Percentiles rank a stretch among this genome's conserved stretches.
Conservation (phyloP, 2,329 filamentous ascomycete genomes). For the Chalara sp. region DNA sequence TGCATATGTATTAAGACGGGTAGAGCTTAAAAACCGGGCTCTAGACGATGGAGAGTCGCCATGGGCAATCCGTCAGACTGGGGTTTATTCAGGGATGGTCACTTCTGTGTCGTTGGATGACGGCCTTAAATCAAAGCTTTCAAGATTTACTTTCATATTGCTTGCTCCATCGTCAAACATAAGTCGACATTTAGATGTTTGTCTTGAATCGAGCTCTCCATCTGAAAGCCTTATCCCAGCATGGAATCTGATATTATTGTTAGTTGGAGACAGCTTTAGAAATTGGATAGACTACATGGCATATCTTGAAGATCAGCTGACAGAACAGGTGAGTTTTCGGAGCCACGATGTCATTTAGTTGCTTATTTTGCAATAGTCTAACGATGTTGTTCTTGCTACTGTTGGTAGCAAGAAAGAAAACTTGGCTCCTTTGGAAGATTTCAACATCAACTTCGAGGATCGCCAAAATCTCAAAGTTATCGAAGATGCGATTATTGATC, state of each 20-base stretch:
- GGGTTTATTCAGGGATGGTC: conserved; percentile 26
- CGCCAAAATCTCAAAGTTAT: conserved; percentile 16
- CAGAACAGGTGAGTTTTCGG: conserved; percentile 2
- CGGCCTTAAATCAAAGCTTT: neutral
- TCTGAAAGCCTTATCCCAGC: neutral
- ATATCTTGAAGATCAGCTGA: conserved; percentile 9
- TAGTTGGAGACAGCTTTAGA: conserved; percentile 12
- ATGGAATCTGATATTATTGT: conserved; percentile 12
- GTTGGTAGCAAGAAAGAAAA: conserved; percentile 9
- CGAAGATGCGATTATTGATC: conserved; percentile 16
- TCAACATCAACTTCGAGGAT: conserved; percentile 13
- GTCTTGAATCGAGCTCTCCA: neutral
- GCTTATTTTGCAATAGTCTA: conserved; percentile 1
- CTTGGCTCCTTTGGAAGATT: conserved; percentile 9
- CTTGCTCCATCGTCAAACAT: conserved; percentile 9
- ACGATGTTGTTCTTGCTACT: conserved; percentile 4
- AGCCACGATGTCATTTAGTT: no score
- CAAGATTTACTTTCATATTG: conserved; percentile 9
- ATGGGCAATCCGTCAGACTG: conserved; percentile 33
- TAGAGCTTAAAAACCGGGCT: conserved; percentile 10
- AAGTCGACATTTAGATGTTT: conserved; percentile 1
- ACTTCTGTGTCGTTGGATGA: neutral
- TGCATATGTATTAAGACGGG: conserved; percentile 13
- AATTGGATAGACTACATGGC: conserved; percentile 17
- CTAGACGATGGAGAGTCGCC: conserved; percentile 6